A percentile compares a stretch with the other conserved stretches of the same genome.
phyloP scores from a whole-genome alignment of 2,329 filamentous ascomycete genomes.

The Ceratocystis alfenasii region DNA sequence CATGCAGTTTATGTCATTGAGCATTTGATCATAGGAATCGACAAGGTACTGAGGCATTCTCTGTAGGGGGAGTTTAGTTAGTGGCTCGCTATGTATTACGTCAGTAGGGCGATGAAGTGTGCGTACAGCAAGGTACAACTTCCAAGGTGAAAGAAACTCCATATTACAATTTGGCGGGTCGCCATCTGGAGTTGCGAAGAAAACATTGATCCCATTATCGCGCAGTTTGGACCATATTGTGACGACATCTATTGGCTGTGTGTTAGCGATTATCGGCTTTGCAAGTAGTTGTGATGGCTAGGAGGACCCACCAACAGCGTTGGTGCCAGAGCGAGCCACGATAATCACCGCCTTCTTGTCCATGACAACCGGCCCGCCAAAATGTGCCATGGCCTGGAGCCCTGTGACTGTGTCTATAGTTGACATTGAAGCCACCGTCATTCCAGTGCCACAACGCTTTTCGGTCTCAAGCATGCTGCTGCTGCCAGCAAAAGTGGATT shows the following conservation, averaged over 20 bases:
- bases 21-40: constrained; percentile 16
- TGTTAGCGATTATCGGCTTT: background rate
- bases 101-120: background rate
- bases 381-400: constrained; percentile 5
- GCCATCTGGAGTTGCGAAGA: constrained; percentile 19
- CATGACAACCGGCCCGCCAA: constrained; percentile 5
- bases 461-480: background rate
- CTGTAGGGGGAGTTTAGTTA: background rate
- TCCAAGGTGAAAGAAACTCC: constrained; percentile 16
- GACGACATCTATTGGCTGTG: constrained; percentile 12
- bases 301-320: constrained; percentile 18
- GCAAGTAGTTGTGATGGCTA: background rate
- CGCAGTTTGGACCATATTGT: constrained; percentile 16
- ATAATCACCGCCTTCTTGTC: constrained; percentile 17
- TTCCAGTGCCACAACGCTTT: background rate
- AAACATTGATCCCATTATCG: constrained; percentile 16
- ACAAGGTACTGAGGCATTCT: constrained; percentile 19
- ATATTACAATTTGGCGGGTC: constrained; percentile 13
- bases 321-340: constrained; percentile 12
- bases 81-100: too few species aligned
- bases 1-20: constrained; percentile 14
- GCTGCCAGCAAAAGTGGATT: background rate
- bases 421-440: background rate
- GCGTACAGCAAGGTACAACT: constrained; percentile 18
- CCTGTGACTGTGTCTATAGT: background rate